Evolutionary conservation across 441 rosid species (phyloP).

Genomic region (Corymbia calophylla): DNA sequence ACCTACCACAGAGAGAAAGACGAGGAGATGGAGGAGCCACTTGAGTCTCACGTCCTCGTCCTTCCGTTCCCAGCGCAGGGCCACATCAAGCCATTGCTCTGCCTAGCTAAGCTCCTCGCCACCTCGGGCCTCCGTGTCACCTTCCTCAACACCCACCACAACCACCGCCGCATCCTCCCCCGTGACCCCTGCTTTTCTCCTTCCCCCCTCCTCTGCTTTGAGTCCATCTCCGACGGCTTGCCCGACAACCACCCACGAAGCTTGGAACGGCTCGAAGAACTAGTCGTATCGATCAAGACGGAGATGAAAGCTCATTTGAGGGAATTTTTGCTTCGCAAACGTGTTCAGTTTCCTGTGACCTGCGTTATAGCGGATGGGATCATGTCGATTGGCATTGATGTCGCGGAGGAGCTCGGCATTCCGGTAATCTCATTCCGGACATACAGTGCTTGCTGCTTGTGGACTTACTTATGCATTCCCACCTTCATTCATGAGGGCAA

Average conservation of each 20-base stretch:
- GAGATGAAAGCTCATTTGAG: background rate
- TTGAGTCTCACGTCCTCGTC: background rate
- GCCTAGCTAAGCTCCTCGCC: background rate
- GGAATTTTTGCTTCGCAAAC: background rate
- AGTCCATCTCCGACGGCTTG: constrained; percentile 22
- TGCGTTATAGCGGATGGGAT: constrained; percentile 29
- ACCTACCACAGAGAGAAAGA: no score
- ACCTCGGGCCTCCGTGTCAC: background rate
- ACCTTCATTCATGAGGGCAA: constrained; percentile 12
- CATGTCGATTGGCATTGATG: constrained; percentile 18
- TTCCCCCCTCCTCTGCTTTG: background rate
- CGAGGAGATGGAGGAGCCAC: background rate
- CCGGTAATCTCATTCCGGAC: constrained; percentile 16
- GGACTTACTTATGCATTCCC: constrained; percentile 14
- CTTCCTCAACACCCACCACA: background rate
- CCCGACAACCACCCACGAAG: constrained; percentile 11
- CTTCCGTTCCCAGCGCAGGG: background rate
- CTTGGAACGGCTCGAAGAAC: background rate
- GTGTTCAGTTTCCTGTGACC: background rate
- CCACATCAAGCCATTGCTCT: background rate
- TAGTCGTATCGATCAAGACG: background rate
- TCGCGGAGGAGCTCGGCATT: constrained; percentile 20
- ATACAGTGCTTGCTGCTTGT: constrained; percentile 12
- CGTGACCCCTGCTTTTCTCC: background rate
- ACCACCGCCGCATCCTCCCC: background rate